These are phyloP conservation scores for Nakazawaea molendinolei DNA, from an alignment of 805 yeast genomes.

Conservation along the genomic window DNA sequence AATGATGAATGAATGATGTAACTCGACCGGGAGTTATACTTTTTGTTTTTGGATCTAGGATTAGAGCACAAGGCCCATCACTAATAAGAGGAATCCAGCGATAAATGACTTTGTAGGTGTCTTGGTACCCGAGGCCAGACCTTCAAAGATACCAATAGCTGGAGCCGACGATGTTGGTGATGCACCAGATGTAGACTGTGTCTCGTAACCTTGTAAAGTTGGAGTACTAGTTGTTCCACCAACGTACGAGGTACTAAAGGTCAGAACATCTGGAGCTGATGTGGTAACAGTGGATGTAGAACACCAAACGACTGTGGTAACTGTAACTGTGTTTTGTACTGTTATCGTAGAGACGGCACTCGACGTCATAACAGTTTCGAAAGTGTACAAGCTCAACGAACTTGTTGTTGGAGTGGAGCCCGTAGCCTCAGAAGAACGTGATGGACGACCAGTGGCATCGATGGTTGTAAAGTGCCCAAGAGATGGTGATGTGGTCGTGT, in stretches of 20 bases:
- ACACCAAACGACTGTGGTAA: neutral
- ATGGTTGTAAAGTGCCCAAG: too few relatives aligned
- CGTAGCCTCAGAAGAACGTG: neutral
- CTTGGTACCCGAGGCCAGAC: neutral
- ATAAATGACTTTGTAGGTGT: neutral
- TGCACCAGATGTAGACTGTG: too few relatives aligned
- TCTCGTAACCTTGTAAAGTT: too few relatives aligned
- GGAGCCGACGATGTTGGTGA: neutral
- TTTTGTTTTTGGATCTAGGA: too few relatives aligned
- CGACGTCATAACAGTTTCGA: neutral
- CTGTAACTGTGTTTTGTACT: neutral
- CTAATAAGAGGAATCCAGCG: neutral
- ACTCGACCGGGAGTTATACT: too few relatives aligned
- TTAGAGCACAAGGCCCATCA: neutral
- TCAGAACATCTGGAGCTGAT: neutral
- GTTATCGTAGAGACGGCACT: neutral
- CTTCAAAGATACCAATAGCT: neutral
- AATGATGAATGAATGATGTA: too few relatives aligned
- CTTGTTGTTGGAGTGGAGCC: neutral
- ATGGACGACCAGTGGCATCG: neutral
- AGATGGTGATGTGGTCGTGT: neutral
- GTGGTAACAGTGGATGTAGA: neutral
- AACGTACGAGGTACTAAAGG: too few relatives aligned
- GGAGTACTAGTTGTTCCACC: too few relatives aligned
- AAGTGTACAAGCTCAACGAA: neutral